These are phyloP conservation scores for Nitzschia inconspicua DNA, from an alignment of 108 stramenopile genomes.

Conservation along the genomic window DNA sequence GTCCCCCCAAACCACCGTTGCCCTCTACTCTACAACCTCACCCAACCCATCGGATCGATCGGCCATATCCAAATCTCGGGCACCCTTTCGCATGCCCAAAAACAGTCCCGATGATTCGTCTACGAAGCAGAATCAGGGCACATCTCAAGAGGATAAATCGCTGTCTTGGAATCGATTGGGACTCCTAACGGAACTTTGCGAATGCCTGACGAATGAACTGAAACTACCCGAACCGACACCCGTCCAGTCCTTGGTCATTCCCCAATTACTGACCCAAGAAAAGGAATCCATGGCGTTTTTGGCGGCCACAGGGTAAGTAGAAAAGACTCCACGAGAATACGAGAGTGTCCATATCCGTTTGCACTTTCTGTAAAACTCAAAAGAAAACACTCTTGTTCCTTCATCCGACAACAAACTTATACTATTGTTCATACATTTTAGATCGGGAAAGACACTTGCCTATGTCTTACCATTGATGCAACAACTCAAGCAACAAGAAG, in stretches of 20 bases:
- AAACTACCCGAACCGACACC: conserved; percentile 57
- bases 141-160: neutral
- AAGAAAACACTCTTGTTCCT: neutral
- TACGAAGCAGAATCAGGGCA: neutral
- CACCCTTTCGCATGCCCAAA: conserved; percentile 43
- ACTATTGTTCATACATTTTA: neutral
- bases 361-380: too few relatives aligned
- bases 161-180: conserved; percentile 66
- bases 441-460: conserved; percentile 76
- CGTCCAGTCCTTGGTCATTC: conserved; percentile 77
- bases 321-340: neutral
- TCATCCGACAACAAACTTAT: too few relatives aligned
- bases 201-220: conserved; percentile 29
- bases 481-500: conserved; percentile 73
- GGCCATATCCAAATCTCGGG: conserved; percentile 37
- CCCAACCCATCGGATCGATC: conserved; percentile 11
- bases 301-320: conserved; percentile 78
- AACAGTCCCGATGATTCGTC: conserved; percentile 41
- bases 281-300: conserved; percentile 56
- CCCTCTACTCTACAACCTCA: neutral
- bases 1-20: too few relatives aligned
- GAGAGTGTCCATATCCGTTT: neutral
- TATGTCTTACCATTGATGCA: conserved; percentile 87
- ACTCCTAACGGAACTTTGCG: conserved; percentile 60
- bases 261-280: conserved; percentile 47